Percentiles rank a stretch among this genome's conserved stretches.
Evolutionary conservation across 202 grass and related monocot genomes (phyloP).

Genomic region (Digitaria exilis): DNA sequence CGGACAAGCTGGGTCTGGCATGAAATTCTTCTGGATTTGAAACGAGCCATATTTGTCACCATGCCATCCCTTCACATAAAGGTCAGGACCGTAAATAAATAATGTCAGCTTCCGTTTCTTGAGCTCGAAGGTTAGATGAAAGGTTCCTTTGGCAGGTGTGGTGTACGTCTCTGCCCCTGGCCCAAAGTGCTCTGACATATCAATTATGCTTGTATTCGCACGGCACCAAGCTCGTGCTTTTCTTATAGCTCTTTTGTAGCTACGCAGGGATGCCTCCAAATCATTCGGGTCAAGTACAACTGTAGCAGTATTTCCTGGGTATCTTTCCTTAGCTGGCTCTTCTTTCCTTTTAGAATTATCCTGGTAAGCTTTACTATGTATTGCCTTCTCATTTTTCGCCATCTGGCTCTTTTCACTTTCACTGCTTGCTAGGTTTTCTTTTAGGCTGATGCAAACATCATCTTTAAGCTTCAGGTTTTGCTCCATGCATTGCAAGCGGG

Average conservation of each 20-base stretch:
- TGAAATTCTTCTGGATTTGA: not conserved
- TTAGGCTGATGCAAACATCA: slow-evolving; percentile 58
- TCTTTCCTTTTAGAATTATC: not conserved
- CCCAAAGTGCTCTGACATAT: not conserved
- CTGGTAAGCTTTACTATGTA: no score
- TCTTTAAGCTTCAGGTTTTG: slow-evolving; percentile 76
- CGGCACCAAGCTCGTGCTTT: not conserved
- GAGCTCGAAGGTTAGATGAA: not conserved
- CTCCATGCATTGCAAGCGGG: slow-evolving; percentile 66
- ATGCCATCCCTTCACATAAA: not conserved
- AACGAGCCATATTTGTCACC: not conserved
- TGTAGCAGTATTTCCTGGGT: not conserved
- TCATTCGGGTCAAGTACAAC: not conserved
- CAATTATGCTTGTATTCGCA: not conserved
- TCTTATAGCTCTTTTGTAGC: not conserved
- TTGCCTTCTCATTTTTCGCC: no score
- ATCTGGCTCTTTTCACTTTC: slow-evolving; percentile 63
- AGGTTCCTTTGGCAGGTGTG: not conserved
- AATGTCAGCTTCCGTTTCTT: not conserved
- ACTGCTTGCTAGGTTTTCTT: slow-evolving; percentile 53
- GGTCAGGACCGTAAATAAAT: not conserved
- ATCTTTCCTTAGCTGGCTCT: not conserved
- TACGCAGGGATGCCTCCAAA: not conserved
- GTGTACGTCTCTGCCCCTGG: not conserved
- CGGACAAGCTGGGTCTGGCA: not conserved